Evolutionary conservation across 805 yeast genomes (phyloP), one percentile per base, ranked within the genome.

Genomic region (Hanseniaspora nectarophila): DNA sequence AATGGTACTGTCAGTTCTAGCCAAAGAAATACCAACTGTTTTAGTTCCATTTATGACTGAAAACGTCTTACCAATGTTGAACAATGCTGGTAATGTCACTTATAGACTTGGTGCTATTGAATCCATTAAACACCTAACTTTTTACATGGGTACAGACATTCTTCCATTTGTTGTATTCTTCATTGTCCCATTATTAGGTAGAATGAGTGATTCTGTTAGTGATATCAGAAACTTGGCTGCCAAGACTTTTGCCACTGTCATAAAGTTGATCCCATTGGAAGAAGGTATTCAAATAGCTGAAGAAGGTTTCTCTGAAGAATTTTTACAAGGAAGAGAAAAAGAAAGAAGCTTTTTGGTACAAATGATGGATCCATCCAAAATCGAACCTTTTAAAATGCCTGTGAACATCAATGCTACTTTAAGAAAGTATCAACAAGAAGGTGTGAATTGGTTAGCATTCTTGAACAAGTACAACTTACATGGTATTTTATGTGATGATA

Each of bases 401-500:
- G 92, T 92, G 38, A 78, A 89, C 2, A 87, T 92, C 55, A 85
- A 86, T 56, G 98, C 98, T 0, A 86, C 94, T 0, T 73, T 92
- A 56, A 78, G 99, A 64, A 84, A 85, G 56, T 92, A 92, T 63
- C 99, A 92, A 69, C 97, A 92, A 65, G 97, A 92, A 55, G 99
- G 99, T 67, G 94, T 92, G 35, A 92, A 90, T 64, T 92, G 99
- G 99, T 73, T 92, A 51, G 95, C 95, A 8, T 92, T 92, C 63
- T 74, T 92, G 61, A 92, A 92, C 69, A 85, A 85, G 61, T 92
- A 92, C 63, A 95, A 90, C 65, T 71, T 92, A 50, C 99, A 92
- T 69, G 99, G 99, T 51, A 90, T 92, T 61, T 72, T 92, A 45
- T 92, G 98, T 78, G 99, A 92, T 65, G 99, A 92, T 78, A 92